These are phyloP conservation scores for Lipomyces sp. DNA, from an alignment of 805 yeast genomes.

Conservation along the genomic window DNA sequence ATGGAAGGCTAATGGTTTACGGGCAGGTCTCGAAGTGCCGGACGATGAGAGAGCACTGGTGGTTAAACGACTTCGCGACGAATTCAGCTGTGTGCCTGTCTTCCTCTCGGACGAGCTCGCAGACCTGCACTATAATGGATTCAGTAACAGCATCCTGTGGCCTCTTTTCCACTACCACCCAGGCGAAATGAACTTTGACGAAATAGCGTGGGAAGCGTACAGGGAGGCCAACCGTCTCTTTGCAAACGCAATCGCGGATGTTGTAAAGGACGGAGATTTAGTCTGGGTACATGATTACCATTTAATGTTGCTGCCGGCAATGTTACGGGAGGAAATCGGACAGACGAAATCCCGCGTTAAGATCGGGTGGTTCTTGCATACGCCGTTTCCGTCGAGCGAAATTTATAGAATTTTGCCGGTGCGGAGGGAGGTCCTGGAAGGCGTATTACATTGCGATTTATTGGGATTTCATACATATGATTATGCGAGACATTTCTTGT, in stretches of 20 bases:
- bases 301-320: constrained; percentile 89
- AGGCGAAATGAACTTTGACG: constrained; percentile 98
- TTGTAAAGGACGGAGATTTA: constrained; percentile 78
- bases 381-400: constrained; percentile 97
- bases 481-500: constrained; percentile 92
- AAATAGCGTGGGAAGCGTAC: constrained; percentile 96
- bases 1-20: neutral
- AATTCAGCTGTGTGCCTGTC: constrained; percentile 89
- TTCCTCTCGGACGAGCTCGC: constrained; percentile 88
- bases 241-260: constrained; percentile 71
- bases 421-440: constrained; percentile 85
- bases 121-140: constrained; percentile 95
- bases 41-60: constrained; percentile 72
- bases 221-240: constrained; percentile 87
- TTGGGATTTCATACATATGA: constrained; percentile 99
- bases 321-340: constrained; percentile 69
- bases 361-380: constrained; percentile 92
- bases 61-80: constrained; percentile 67
- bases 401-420: constrained; percentile 96
- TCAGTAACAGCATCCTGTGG: constrained; percentile 93
- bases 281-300: constrained; percentile 99
- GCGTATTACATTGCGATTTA: constrained; percentile 91
- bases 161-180: constrained; percentile 99
- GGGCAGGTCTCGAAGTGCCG: constrained; percentile 66
- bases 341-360: constrained; percentile 60